Percentiles rank a stretch among this genome's conserved stretches.
phyloP scores from a whole-genome alignment of 2,329 filamentous ascomycete genomes.

The Aureobasidium melanogenum region DNA sequence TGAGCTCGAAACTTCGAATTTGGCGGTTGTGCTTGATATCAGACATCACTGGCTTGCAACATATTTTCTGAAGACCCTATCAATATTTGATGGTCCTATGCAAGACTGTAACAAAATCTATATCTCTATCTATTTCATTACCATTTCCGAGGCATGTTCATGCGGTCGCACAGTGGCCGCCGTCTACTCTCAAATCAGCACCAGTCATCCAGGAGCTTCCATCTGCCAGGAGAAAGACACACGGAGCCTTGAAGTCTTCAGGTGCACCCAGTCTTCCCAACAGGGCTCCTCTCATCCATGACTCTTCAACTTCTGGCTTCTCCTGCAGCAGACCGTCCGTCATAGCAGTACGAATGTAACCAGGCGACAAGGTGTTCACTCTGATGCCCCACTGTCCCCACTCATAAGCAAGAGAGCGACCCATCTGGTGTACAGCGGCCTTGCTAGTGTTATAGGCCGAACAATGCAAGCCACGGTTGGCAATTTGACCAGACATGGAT shows the following conservation, averaged over 20 bases:
- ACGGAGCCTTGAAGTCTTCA: slow-evolving; percentile 55
- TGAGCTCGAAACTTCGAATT: neutral
- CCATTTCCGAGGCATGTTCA: neutral
- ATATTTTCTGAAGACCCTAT: too few species aligned
- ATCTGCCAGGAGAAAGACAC: slow-evolving; percentile 58
- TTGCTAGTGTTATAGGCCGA: slow-evolving; percentile 20
- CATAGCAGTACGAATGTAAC: slow-evolving; percentile 28
- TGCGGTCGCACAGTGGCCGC: slow-evolving; percentile 50
- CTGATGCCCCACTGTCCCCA: slow-evolving; percentile 24
- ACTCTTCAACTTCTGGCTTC: slow-evolving; percentile 43
- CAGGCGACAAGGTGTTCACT: slow-evolving; percentile 25
- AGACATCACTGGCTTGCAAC: neutral
- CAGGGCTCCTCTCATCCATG: slow-evolving; percentile 46
- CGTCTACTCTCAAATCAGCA: slow-evolving; percentile 60
- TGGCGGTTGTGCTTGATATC: neutral
- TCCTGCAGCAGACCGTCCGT: slow-evolving; percentile 27
- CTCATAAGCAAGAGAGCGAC: slow-evolving; percentile 26
- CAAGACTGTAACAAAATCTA: too few species aligned
- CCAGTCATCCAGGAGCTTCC: slow-evolving; percentile 65
- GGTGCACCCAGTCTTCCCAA: slow-evolving; percentile 46
- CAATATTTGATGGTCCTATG: too few species aligned
- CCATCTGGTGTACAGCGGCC: slow-evolving; percentile 27
- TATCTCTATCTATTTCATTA: neutral
- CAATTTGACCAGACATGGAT: slow-evolving; percentile 69
- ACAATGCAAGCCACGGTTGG: slow-evolving; percentile 49